Percentiles rank a stretch among this genome's conserved stretches.
Evolutionary conservation across 108 stramenopile species (phyloP).

Genomic region (Epithemia pelagica): DNA sequence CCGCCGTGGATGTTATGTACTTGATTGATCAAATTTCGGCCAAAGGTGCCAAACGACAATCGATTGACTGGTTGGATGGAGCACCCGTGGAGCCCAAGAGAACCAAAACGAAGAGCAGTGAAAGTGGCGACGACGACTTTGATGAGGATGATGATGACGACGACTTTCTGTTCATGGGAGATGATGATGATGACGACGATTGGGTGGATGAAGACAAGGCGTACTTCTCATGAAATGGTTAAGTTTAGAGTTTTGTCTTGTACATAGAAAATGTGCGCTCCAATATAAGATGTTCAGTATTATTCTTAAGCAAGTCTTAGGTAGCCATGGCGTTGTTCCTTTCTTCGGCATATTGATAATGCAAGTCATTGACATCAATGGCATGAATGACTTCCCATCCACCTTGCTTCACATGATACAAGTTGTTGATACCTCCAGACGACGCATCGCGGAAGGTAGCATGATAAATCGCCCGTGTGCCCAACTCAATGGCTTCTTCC

Average conservation of each 20-base stretch:
- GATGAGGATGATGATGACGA: slow-evolving; percentile 52
- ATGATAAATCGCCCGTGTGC: slow-evolving; percentile 98
- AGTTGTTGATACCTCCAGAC: slow-evolving; percentile 93
- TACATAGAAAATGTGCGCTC: no score
- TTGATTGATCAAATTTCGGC: slow-evolving; percentile 75
- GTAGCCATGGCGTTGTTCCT: slow-evolving; percentile 65
- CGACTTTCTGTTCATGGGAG: slow-evolving; percentile 24
- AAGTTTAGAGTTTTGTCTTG: no score
- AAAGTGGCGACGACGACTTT: slow-evolving; percentile 31
- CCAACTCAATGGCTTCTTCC: slow-evolving; percentile 99
- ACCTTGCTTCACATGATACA: slow-evolving; percentile 94
- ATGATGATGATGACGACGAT: not conserved
- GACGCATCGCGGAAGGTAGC: slow-evolving; percentile 99
- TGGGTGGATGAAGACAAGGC: no score
- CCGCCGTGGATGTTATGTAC: slow-evolving; percentile 85
- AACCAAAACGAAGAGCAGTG: slow-evolving; percentile 15
- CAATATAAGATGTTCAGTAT: no score
- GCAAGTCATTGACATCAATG: slow-evolving; percentile 97
- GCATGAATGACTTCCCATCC: slow-evolving; percentile 96
- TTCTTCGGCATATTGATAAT: slow-evolving; percentile 92
- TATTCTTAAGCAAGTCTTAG: no score
- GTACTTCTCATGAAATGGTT: no score
- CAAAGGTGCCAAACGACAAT: slow-evolving; percentile 54
- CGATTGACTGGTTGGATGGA: slow-evolving; percentile 25
- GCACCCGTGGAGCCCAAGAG: slow-evolving; percentile 22